A percentile compares a stretch with the other conserved stretches of the same genome.
Evolutionary conservation across 148 eudicot species (phyloP).

Genomic region (Arbutus unedo): DNA sequence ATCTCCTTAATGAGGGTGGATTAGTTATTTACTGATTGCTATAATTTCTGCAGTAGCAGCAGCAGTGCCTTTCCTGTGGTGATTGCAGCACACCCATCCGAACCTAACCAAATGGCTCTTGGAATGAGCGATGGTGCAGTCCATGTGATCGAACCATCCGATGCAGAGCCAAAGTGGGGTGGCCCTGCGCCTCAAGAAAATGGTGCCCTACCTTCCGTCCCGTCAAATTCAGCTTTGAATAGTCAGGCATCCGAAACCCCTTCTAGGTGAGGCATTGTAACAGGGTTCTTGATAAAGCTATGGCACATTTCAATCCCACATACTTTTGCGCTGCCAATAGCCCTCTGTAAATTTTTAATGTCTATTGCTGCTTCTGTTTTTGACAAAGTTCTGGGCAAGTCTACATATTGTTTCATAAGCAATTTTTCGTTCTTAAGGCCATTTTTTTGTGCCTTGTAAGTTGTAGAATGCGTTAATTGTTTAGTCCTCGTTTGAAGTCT

Average conservation of each 20-base stretch:
- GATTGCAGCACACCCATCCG: constrained; percentile 58
- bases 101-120: constrained; percentile 51
- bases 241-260: constrained; percentile 59
- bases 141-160: constrained; percentile 52
- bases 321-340: neutral
- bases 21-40: constrained; percentile 5
- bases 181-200: constrained; percentile 39
- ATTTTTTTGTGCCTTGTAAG: neutral
- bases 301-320: neutral
- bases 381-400: neutral
- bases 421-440: neutral
- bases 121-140: constrained; percentile 62
- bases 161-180: constrained; percentile 53
- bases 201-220: constrained; percentile 37
- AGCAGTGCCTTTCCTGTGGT: constrained; percentile 43
- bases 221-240: constrained; percentile 51
- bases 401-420: neutral
- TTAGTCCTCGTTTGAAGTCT: neutral
- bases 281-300: neutral
- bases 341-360: neutral
- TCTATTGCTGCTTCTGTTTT: neutral
- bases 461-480: neutral
- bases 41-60: constrained; percentile 24
- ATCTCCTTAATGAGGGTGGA: neutral
- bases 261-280: constrained; percentile 35